Percentiles rank a stretch among this genome's conserved stretches.
Evolutionary conservation across 2,329 filamentous ascomycete species (phyloP).

Genomic region (Sclerotinia spermophila): DNA sequence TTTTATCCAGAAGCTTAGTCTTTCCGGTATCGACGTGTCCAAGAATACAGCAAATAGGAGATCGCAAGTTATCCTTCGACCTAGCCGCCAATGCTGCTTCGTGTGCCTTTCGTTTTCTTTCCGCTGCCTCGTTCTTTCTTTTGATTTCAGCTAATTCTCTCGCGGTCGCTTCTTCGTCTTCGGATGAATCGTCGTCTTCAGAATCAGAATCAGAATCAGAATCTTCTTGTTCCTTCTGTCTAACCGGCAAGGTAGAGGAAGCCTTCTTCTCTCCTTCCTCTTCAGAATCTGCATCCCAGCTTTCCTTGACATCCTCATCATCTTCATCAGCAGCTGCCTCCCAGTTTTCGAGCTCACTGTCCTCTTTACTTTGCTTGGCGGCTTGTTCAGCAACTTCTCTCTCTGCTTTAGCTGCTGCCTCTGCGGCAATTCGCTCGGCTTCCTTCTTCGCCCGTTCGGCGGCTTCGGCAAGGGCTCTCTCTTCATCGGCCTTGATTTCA

Average conservation of each 20-base stretch:
- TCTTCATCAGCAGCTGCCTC: slow-evolving; percentile 75
- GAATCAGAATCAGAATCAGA: slow-evolving; percentile 60
- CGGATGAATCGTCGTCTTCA: slow-evolving; percentile 44
- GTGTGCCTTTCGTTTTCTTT: slow-evolving; percentile 82
- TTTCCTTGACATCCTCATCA: slow-evolving; percentile 80
- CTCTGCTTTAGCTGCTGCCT: slow-evolving; percentile 58
- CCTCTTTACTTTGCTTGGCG: slow-evolving; percentile 51
- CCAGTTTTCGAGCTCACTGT: slow-evolving; percentile 75
- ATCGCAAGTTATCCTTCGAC: slow-evolving; percentile 91
- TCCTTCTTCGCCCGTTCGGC: slow-evolving; percentile 66
- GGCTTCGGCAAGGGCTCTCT: slow-evolving; percentile 72
- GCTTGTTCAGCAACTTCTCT: slow-evolving; percentile 56
- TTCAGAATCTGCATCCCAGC: slow-evolving; percentile 83
- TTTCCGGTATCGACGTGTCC: slow-evolving; percentile 99
- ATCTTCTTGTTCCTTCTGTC: slow-evolving; percentile 46
- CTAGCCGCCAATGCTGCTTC: slow-evolving; percentile 87
- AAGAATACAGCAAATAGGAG: slow-evolving; percentile 98
- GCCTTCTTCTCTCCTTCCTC: slow-evolving; percentile 54
- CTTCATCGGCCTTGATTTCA: slow-evolving; percentile 66
- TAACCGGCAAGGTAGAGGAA: slow-evolving; percentile 28
- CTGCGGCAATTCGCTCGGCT: slow-evolving; percentile 63
- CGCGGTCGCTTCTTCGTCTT: slow-evolving; percentile 74
- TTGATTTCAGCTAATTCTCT: slow-evolving; percentile 67
- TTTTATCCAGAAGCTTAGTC: slow-evolving; percentile 98
- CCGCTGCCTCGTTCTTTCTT: slow-evolving; percentile 83